Percentiles rank a stretch among this genome's conserved stretches.
These are phyloP conservation scores for Ajuga reptans DNA, from an alignment of 305 asterid genomes.

Conservation along the genomic window DNA sequence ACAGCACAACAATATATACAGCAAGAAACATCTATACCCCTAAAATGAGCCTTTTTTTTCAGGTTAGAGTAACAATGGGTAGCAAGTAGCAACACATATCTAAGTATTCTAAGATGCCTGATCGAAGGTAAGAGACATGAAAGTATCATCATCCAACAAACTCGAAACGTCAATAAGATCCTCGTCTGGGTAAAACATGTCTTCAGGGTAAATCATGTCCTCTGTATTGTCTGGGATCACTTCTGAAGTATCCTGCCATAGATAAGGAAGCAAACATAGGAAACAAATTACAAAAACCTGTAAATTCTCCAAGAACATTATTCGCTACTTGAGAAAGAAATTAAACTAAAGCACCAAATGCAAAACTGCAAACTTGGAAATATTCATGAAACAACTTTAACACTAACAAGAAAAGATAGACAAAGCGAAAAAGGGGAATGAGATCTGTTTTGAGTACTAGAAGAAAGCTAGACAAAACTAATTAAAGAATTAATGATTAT, in stretches of 20 bases:
- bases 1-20: conserved; percentile 21
- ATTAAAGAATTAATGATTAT: background rate
- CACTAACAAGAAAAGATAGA: too few species aligned
- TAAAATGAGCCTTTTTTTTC: background rate
- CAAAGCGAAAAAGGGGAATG: too few species aligned
- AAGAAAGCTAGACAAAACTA: background rate
- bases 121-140: conserved; percentile 69
- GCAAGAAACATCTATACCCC: background rate
- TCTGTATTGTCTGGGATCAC: conserved; percentile 32
- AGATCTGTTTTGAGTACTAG: background rate
- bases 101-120: background rate
- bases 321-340: background rate
- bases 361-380: background rate
- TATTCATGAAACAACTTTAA: background rate
- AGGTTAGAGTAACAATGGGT: background rate
- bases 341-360: background rate
- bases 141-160: conserved; percentile 68
- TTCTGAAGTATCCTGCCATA: conserved; percentile 39
- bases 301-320: background rate
- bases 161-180: conserved; percentile 46
- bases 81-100: background rate
- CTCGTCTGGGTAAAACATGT: conserved; percentile 38
- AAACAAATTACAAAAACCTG: background rate
- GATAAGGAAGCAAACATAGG: background rate
- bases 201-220: conserved; percentile 39